Base-by-base conservation (phyloP, 2,329 filamentous ascomycete genomes). In the Neonectria magnoliae region DNA sequence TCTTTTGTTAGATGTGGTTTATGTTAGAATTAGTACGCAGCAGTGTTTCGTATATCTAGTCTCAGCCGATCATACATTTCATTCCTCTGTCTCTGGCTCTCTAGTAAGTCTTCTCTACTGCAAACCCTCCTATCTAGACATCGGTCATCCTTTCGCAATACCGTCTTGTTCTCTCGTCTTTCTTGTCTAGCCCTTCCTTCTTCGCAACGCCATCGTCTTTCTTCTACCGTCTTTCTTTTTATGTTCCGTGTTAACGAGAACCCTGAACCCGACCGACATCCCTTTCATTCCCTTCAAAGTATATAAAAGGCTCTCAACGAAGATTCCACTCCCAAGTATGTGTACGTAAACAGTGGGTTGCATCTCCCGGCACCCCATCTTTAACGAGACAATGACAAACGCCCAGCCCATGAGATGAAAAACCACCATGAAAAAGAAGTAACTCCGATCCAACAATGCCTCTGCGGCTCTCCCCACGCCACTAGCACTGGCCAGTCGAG, bases 381-480 rank as follows among this genome's bases (percentile, higher is more conserved):
- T 16, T 48, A 27, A 38, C 27, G n/a, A 51, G 36, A 42, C 18
- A 52, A 58, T 16, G 10, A 56, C 48, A 59, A 52, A 51, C 56
- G 47, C 56, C 56, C 18, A 44, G 47, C 52, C 47, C 45, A 48
- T 57, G 52, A 55, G 38, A 44, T 50, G 31, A 36, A 57, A 57
- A 57, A 29, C 8, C 6, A 18, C 22, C 14, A 18, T 27, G 31
- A 57, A 29, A 57, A 48, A 36, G 16, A 27, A 44, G 48, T 29
- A 38, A 57, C 54, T 57, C 54, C 54, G 48, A 18, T 25, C 18
- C 42, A 48, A 22, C 27, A 36, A 47, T 57, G 57, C 47, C 47
- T 52, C 20, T 51, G 41, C 55, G 61, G 52, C 33, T 44, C n/a
- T 52, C 16, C n/a, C 18, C n/a, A 20, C 22, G 25, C 20, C n/a